phyloP scores from a whole-genome alignment of 495 filamentous ascomycete species.

The Patellaria atrata region DNA sequence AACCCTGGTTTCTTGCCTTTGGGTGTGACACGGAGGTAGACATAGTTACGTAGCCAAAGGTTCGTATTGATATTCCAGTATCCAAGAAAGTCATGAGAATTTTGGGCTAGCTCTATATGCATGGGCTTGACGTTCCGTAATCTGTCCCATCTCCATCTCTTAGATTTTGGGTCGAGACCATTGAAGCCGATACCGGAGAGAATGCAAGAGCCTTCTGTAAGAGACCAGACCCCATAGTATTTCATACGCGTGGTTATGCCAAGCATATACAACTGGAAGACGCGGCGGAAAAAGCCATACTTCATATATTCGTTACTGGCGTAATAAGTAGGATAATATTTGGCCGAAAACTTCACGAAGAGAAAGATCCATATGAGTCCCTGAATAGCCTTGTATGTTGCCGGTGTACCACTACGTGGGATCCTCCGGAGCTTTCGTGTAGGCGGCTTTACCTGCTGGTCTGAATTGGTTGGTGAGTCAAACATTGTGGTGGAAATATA shows the following conservation, averaged over 20 bases:
- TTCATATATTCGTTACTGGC: conserved; percentile 46
- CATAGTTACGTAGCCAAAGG: conserved; percentile 87
- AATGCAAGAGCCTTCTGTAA: conserved; percentile 92
- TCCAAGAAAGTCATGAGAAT: conserved; percentile 73
- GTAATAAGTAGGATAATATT: conserved; percentile 46
- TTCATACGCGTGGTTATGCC: conserved; percentile 68
- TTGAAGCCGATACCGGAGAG: conserved; percentile 89
- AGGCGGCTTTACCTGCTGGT: conserved; percentile 64
- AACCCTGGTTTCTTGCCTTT: conserved; percentile 95
- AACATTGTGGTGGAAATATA: conserved; percentile 96
- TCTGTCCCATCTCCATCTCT: conserved; percentile 76
- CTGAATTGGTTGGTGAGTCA: conserved; percentile 61
- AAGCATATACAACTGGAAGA: conserved; percentile 70
- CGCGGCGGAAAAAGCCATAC: conserved; percentile 52
- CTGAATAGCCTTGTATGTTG: conserved; percentile 54
- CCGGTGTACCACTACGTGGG: conserved; percentile 77
- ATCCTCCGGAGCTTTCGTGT: conserved; percentile 92
- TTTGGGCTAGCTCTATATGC: conserved; percentile 77
- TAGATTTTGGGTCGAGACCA: conserved; percentile 69
- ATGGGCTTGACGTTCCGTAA: conserved; percentile 75
- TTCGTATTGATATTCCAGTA: conserved; percentile 99
- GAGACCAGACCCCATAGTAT: conserved; percentile 89
- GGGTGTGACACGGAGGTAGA: conserved; percentile 90
- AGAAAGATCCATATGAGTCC: conserved; percentile 66
- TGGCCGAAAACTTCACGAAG: conserved; percentile 60